These are phyloP conservation scores for Ogataea glucozyma DNA, from an alignment of 805 yeast species.

Conservation along the genomic window DNA sequence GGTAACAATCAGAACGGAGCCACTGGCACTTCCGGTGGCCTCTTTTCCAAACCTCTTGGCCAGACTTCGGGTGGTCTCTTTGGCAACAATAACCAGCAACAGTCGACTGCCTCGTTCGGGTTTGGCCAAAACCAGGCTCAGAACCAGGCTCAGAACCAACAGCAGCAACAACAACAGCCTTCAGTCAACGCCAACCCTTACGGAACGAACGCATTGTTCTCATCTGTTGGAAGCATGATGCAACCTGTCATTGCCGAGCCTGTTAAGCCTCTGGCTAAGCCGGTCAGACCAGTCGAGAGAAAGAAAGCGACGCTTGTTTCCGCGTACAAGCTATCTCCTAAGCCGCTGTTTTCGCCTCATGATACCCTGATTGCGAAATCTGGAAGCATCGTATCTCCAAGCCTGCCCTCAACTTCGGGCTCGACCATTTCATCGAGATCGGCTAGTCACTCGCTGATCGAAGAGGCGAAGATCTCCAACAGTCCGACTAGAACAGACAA, in stretches of 20 bases:
- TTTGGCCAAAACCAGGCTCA: conserved; percentile 14
- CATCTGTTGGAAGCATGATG: conserved; percentile 36
- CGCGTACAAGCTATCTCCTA: conserved; percentile 67
- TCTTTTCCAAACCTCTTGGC: conserved; percentile 16
- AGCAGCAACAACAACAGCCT: conserved; percentile 31
- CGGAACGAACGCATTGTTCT: conserved; percentile 73
- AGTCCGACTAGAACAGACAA: conserved; percentile 18
- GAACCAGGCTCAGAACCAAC: conserved; percentile 24
- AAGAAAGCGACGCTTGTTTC: conserved; percentile 60
- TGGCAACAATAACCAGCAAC: conserved; percentile 33
- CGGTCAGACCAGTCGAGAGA: conserved; percentile 47
- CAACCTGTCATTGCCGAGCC: conserved; percentile 44
- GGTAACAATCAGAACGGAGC: conserved; percentile 29
- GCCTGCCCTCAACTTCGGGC: conserved; percentile 24
- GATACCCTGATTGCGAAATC: conserved; percentile 25
- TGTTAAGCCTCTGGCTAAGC: conserved; percentile 53
- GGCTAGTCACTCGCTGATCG: conserved; percentile 27
- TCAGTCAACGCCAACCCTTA: conserved; percentile 62
- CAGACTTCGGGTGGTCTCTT: conserved; percentile 44
- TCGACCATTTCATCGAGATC: conserved; percentile 26
- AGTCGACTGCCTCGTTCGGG: conserved; percentile 6
- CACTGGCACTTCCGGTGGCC: conserved; percentile 11
- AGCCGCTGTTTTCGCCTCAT: conserved; percentile 47
- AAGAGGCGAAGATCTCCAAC: conserved; percentile 17
- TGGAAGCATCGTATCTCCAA: conserved; percentile 25